These are phyloP conservation scores for Ophiosphaerella korrae DNA, from an alignment of 2,329 filamentous ascomycete genomes.

Conservation along the genomic window DNA sequence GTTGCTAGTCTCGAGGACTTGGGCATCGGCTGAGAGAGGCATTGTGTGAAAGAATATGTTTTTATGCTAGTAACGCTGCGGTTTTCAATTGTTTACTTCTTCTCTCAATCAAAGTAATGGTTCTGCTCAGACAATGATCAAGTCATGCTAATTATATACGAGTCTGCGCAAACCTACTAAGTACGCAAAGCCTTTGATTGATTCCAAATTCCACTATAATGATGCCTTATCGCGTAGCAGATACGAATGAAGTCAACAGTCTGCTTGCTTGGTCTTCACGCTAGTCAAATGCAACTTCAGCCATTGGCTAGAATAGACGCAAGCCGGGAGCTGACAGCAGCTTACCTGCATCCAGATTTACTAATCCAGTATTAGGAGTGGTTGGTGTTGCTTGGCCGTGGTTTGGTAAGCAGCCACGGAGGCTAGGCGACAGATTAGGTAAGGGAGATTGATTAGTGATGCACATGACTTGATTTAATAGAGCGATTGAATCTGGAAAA, in stretches of 20 bases:
- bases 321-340: conserved; percentile 21
- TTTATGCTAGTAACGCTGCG: not conserved
- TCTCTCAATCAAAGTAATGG: too few relatives aligned
- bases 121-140: too few relatives aligned
- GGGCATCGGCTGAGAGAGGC: conserved; percentile 36
- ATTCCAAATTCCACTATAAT: conserved; percentile 11
- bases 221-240: conserved; percentile 5
- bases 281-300: conserved; percentile 15
- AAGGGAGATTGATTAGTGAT: not conserved
- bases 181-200: not conserved
- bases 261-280: not conserved
- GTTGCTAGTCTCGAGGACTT: conserved; percentile 34
- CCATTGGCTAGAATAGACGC: conserved; percentile 16
- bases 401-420: conserved; percentile 1
- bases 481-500: too few relatives aligned
- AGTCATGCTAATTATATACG: conserved; percentile 6
- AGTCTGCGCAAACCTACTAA: too few relatives aligned
- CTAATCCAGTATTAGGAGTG: not conserved
- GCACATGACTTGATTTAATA: not conserved
- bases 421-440: not conserved
- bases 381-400: not conserved
- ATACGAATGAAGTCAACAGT: not conserved
- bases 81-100: too few relatives aligned
- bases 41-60: conserved; percentile 16
- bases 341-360: conserved; percentile 19